Evolutionary conservation across 1,284 basidiomycete species (phyloP).

Genomic region (Cystobasidium pallidum): DNA sequence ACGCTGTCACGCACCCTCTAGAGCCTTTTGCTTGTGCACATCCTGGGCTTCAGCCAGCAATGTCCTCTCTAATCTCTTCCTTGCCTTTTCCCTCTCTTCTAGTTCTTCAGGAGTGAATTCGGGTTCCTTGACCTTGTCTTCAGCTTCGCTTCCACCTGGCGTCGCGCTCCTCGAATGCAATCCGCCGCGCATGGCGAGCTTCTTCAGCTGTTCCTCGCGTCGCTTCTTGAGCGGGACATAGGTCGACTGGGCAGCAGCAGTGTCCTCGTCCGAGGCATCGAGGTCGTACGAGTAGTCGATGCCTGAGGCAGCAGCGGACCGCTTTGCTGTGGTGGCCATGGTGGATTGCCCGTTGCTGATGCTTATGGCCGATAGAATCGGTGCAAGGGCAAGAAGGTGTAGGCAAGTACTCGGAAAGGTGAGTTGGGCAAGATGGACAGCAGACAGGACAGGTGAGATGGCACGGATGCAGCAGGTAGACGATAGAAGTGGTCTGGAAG

Average conservation of each 20-base stretch:
- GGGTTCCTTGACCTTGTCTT: constrained; percentile 62
- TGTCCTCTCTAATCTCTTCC: constrained; percentile 75
- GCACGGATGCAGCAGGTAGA: not conserved
- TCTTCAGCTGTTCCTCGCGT: constrained; percentile 75
- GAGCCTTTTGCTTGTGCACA: constrained; percentile 77
- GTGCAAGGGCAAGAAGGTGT: constrained; percentile 1
- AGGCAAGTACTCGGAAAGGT: not conserved
- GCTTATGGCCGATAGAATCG: not conserved
- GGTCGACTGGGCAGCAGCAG: constrained; percentile 66
- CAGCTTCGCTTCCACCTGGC: constrained; percentile 58
- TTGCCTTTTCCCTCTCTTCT: constrained; percentile 71
- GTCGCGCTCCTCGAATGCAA: constrained; percentile 39
- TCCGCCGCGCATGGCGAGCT: constrained; percentile 62
- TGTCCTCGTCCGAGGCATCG: constrained; percentile 57
- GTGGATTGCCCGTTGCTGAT: not conserved
- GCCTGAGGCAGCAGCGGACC: constrained; percentile 22
- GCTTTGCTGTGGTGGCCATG: constrained; percentile 31
- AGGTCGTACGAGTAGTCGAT: constrained; percentile 54
- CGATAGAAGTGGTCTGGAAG: not conserved
- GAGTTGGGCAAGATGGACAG: not conserved
- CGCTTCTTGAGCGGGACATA: constrained; percentile 88
- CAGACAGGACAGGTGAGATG: not conserved
- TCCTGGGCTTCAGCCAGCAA: constrained; percentile 88
- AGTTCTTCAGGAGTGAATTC: constrained; percentile 74
- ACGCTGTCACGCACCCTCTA: constrained; percentile 66